Evolutionary conservation across 176 grass and related monocot species (phyloP).

Genomic region (Oryza rufipogon): DNA sequence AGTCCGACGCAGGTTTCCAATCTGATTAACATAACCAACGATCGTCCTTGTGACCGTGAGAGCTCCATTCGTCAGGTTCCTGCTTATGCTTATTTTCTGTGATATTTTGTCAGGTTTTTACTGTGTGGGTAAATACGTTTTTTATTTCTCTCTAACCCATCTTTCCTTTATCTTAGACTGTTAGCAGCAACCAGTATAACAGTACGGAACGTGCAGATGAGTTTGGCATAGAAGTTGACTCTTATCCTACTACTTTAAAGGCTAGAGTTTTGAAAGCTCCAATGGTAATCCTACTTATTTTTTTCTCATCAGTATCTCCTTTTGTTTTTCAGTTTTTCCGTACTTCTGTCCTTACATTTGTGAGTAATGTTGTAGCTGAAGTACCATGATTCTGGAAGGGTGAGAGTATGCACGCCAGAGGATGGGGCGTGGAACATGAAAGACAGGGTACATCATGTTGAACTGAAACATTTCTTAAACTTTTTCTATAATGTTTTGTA

Average conservation of each 20-base stretch:
- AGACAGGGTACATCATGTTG: constrained; percentile 42
- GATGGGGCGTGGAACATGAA: constrained; percentile 65
- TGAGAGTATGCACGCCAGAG: constrained; percentile 30
- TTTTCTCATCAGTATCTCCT: not conserved
- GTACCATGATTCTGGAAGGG: constrained; percentile 51
- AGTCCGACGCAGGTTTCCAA: constrained; percentile 36
- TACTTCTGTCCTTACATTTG: constrained; percentile 3
- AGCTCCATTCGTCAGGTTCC: constrained; percentile 43
- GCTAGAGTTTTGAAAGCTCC: constrained; percentile 64
- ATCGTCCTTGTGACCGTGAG: constrained; percentile 40
- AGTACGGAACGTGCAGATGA: constrained; percentile 53
- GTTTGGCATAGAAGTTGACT: constrained; percentile 69
- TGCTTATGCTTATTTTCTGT: constrained; percentile 2
- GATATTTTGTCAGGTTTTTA: constrained; percentile 5
- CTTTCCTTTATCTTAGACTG: constrained; percentile 42
- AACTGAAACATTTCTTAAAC: not conserved
- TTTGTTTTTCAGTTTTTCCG: not conserved
- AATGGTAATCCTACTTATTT: constrained; percentile 38
- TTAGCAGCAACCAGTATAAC: constrained; percentile 52
- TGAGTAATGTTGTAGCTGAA: constrained; percentile 44
- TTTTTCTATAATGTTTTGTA: not conserved
- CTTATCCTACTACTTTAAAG: constrained; percentile 44
- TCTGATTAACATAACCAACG: constrained; percentile 46
- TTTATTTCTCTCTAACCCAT: not conserved
- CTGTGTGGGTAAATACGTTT: not conserved